phyloP scores from a whole-genome alignment of 1,139 yeast species.

The Pichia cactophila region DNA sequence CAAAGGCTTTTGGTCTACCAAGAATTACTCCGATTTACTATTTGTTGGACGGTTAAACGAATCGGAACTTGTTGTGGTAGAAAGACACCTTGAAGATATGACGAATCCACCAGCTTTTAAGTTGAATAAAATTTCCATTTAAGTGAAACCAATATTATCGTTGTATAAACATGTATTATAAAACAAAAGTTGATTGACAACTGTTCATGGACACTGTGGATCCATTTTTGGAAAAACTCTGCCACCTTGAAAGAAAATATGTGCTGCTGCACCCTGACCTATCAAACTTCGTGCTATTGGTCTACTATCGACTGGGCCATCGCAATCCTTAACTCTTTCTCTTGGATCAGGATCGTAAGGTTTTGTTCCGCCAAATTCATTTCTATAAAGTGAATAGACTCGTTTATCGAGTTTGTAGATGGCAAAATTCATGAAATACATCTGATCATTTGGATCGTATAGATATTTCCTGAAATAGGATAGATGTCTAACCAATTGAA shows the following conservation, averaged over 20 bases:
- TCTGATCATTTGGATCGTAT: conserved; percentile 52
- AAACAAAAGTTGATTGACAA: not conserved
- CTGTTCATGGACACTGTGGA: conserved; percentile 13
- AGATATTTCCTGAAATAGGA: conserved; percentile 49
- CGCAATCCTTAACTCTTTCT: conserved; percentile 38
- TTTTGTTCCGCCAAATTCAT: conserved; percentile 51
- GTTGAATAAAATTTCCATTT: conserved; percentile 56
- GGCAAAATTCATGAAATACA: conserved; percentile 56
- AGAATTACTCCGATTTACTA: conserved; percentile 69
- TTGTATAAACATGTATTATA: not conserved
- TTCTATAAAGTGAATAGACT: conserved; percentile 43
- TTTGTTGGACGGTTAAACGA: conserved; percentile 49
- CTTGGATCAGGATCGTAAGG: conserved; percentile 45
- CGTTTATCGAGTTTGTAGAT: conserved; percentile 49
- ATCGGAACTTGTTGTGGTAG: conserved; percentile 61
- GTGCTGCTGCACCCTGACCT: conserved; percentile 61
- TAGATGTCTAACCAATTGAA: conserved; percentile 44
- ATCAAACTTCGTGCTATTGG: conserved; percentile 48
- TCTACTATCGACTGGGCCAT: conserved; percentile 30
- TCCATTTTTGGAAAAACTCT: conserved; percentile 39
- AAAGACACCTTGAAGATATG: conserved; percentile 61
- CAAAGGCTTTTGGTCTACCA: conserved; percentile 64
- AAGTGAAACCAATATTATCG: conserved; percentile 2
- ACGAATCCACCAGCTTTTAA: conserved; percentile 71
- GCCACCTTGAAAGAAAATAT: conserved; percentile 64